Conservation (phyloP, 306 rosid genomes). For the Glycine tomentella region DNA sequence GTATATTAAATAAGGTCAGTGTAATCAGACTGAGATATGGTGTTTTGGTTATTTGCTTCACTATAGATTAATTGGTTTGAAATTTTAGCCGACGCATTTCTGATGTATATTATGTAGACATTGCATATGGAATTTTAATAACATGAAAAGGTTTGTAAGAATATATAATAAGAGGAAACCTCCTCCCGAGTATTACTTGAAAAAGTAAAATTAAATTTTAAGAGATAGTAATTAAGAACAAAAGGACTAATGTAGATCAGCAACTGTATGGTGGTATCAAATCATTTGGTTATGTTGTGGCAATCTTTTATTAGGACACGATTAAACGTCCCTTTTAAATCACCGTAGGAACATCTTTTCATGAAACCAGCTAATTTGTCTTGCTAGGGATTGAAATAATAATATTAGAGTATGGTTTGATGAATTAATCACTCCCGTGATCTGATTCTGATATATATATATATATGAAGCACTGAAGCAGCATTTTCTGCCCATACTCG, state of each 20-base stretch:
- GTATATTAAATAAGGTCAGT: background rate
- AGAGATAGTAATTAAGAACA: background rate
- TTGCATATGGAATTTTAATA: background rate
- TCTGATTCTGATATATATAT: conserved; percentile 1
- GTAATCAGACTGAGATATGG: conserved; percentile 10
- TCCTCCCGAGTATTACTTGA: conserved; percentile 9
- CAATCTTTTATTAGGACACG: conserved; percentile 25
- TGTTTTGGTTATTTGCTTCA: background rate
- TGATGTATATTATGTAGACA: background rate
- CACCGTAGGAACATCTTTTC: conserved; percentile 40
- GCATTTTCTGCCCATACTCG: background rate
- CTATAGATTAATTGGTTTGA: background rate
- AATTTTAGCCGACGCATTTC: background rate
- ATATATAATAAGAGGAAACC: conserved; percentile 3
- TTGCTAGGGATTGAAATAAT: conserved; percentile 42
- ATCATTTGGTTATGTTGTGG: conserved; percentile 22
- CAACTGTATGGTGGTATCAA: conserved; percentile 21
- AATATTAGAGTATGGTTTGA: conserved; percentile 18
- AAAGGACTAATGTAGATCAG: conserved; percentile 8
- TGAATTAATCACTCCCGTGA: conserved; percentile 36
- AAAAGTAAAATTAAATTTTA: background rate
- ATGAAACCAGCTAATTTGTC: conserved; percentile 56
- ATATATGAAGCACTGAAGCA: background rate
- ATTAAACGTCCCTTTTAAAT: conserved; percentile 26
- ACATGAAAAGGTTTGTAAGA: background rate